A percentile compares a stretch with the other conserved stretches of the same genome.
Conservation (phyloP, 1,284 basidiomycete genomes). For the Ustilago xerochloae region DNA sequence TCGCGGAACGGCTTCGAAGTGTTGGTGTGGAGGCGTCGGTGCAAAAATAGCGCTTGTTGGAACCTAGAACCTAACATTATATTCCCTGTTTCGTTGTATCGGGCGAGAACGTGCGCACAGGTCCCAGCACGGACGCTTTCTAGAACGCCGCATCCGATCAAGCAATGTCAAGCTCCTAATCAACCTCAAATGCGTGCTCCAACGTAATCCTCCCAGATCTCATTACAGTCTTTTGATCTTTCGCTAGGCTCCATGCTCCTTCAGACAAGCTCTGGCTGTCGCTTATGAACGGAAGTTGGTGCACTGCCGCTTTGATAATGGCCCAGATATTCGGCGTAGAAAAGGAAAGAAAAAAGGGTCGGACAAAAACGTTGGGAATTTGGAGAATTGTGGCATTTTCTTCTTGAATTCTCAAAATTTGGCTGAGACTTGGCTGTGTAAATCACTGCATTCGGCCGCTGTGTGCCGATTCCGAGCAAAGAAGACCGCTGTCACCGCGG, state of each 20-base stretch:
- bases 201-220: not conserved
- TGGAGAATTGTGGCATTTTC: not conserved
- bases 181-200: not conserved
- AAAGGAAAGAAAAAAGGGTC: not conserved
- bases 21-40: no score
- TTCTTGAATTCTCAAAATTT: conserved; percentile 7
- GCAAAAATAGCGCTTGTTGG: no score
- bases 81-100: no score
- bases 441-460: not conserved
- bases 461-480: not conserved
- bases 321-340: not conserved
- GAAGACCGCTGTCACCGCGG: not conserved
- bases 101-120: no score
- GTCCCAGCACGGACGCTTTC: not conserved
- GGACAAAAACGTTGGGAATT: not conserved
- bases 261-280: no score
- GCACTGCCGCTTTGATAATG: no score
- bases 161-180: not conserved
- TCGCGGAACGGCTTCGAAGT: no score
- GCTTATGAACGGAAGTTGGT: not conserved
- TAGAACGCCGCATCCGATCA: not conserved
- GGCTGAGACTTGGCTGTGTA: not conserved
- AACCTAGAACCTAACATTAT: no score
- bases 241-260: no score
- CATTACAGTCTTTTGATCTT: not conserved